phyloP scores from a whole-genome alignment of 1,139 yeast species.

The Yamadazyma mexicana region DNA sequence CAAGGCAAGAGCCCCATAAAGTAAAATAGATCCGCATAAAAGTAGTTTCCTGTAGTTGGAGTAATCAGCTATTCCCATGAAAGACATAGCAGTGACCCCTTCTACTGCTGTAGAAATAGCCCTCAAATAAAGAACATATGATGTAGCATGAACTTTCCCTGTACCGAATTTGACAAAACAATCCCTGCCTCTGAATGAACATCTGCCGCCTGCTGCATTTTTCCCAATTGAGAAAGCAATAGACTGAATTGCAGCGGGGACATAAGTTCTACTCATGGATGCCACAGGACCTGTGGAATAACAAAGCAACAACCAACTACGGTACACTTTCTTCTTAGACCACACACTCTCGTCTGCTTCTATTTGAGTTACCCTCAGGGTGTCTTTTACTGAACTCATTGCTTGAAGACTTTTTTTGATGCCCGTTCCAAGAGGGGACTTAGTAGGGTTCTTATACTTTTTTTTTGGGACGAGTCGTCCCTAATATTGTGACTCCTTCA shows the following conservation, averaged over 20 bases:
- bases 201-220: slow-evolving; percentile 23
- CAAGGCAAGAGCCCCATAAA: slow-evolving; percentile 37
- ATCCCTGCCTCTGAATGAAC: slow-evolving; percentile 34
- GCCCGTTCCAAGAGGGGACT: no score
- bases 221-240: slow-evolving; percentile 35
- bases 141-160: slow-evolving; percentile 35
- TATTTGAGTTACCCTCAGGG: neutral
- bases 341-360: slow-evolving; percentile 13
- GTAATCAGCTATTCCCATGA: slow-evolving; percentile 47
- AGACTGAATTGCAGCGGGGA: slow-evolving; percentile 45
- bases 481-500: no score
- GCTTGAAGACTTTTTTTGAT: no score
- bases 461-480: no score
- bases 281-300: slow-evolving; percentile 41
- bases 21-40: slow-evolving; percentile 28
- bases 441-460: no score
- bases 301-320: slow-evolving; percentile 32
- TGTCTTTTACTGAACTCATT: neutral
- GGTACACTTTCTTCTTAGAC: slow-evolving; percentile 19
- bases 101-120: slow-evolving; percentile 43
- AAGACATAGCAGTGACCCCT: slow-evolving; percentile 35
- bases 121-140: slow-evolving; percentile 38
- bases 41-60: slow-evolving; percentile 39
- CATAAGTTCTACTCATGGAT: slow-evolving; percentile 43
- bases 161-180: slow-evolving; percentile 40